A percentile compares a stretch with the other conserved stretches of the same genome.
These are phyloP conservation scores for Phytophthora pseudosyringae DNA, from an alignment of 352 stramenopile genomes.

Conservation along the genomic window DNA sequence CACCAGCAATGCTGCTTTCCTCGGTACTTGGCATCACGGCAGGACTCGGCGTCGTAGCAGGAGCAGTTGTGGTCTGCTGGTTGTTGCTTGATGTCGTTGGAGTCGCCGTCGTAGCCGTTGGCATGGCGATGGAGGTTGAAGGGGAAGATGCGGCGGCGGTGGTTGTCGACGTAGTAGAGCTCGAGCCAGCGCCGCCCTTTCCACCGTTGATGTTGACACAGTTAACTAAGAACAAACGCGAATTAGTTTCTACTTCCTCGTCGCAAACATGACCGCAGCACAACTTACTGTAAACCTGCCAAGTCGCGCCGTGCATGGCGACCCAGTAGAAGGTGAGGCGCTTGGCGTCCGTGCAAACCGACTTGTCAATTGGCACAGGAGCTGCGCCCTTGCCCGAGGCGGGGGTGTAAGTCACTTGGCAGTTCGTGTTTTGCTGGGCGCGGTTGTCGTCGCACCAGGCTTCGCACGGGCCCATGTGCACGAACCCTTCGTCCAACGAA, in stretches of 20 bases:
- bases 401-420: constrained; percentile 37
- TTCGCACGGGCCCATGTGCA: constrained; percentile 56
- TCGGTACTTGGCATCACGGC: neutral
- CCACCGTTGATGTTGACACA: constrained; percentile 39
- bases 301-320: constrained; percentile 50
- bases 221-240: constrained; percentile 29
- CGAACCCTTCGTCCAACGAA: constrained; percentile 40
- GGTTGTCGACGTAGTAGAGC: constrained; percentile 9
- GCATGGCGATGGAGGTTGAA: no score
- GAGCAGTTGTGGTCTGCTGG: constrained; percentile 5
- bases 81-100: constrained; percentile 21
- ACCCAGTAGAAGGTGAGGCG: constrained; percentile 65
- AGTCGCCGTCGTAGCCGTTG: constrained; percentile 1
- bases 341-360: constrained; percentile 43
- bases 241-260: constrained; percentile 11
- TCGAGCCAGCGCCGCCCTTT: constrained; percentile 12
- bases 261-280: neutral
- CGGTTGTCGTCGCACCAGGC: constrained; percentile 49
- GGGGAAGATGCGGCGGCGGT: constrained; percentile 13
- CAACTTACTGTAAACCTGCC: constrained; percentile 61
- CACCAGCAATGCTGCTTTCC: neutral
- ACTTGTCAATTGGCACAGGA: constrained; percentile 45
- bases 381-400: constrained; percentile 31
- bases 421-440: constrained; percentile 47
- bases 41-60: neutral